Evolutionary conservation across 352 stramenopile species (phyloP), one percentile per base, ranked within the genome.

Genomic region (Globisporangium spiculum): DNA sequence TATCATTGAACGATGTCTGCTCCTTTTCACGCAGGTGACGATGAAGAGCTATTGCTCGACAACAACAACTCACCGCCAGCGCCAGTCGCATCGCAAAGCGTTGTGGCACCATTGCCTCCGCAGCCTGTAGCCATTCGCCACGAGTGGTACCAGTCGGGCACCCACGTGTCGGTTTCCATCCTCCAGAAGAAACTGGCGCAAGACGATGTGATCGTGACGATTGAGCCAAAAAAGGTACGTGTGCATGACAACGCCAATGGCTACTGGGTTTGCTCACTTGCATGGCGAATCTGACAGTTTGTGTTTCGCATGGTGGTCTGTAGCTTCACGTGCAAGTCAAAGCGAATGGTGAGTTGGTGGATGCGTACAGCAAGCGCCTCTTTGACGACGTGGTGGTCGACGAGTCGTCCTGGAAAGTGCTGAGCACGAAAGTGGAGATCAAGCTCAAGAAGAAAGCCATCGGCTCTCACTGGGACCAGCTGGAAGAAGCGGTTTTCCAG

Each of bases 71-170:
- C 57, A 5, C 20, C 32, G 5, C 5, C 22, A 14, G 38, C 36
- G 22, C 52, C 36, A 24, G 26, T 59, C 3, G 53, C 26, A 4
- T 6, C 30, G 0, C 46, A 34, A 24, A n/a, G 20, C 16, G 46
- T 46, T 4, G 64, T 26, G 9, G 46, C 6, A 24, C 18, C 65
- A 34, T 10, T 48, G 30, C 27, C 48, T 16, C 4, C 54, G 2
- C 54, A 59, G 41, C 27, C 44, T 32, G 44, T 52, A 18, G 46
- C 48, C 0, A 26, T 70, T 26, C 65, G 86, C 5, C 78, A 96
- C 76, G 89, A 97, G 4, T 97, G 89, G 89, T 96, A 96, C 71
- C 90, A 97, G 71, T 95, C 88, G 16, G 57, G 22, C 0, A 86
- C 84, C 6, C 77, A 95, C 59, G 89, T 97, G 67, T 94, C 84